Evolutionary conservation across 805 yeast species (phyloP), one percentile per base, ranked within the genome.

Genomic region (Candida maesae): DNA sequence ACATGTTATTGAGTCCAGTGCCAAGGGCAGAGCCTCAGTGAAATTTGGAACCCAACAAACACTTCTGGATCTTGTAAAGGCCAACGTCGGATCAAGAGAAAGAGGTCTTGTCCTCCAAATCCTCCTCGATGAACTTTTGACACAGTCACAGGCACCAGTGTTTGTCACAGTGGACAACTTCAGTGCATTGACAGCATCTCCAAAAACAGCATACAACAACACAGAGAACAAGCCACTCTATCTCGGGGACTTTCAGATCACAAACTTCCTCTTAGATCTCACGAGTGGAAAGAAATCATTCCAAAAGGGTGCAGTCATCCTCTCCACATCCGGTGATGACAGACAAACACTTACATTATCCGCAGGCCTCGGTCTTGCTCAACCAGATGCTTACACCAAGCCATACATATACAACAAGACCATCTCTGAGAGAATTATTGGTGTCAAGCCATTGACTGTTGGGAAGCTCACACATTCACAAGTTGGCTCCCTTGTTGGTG

Each of bases 141-240:
- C 53, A 27, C 86, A 84, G 47, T 45, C 61, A 2, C 42, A 56
- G 13, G 59, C 67, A 28, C 90, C 91, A 5, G 81, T 83, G 9
- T 66, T 76, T 37, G 67, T 87, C 32, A 71, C 95, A 3, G 70
- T 88, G 32, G 97, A 89, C 60, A 80, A 84, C 56, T 71, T 87
- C 56, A 79, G 86, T 44, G 77, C 80, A 3, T 63, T 86, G 42
- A 59, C 79, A 11, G 73, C 79, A 28, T 54, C 64, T 23, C 71
- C 84, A 6, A 61, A 62, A 38, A 76, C 95, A 8, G 70, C 65
- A 30, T 87, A 89, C 65, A 73, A 75, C 51, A 73, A 80, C 55
- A 61, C 71, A 1, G 66, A 76, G 18, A 78, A 79, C 63, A 59
- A 65, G 30, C 71, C 71, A 9, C 73, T 89, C 41, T 77, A 77